A percentile compares a stretch with the other conserved stretches of the same genome.
Evolutionary conservation across 495 filamentous ascomycete species (phyloP).

Genomic region (Neurospora sp.): DNA sequence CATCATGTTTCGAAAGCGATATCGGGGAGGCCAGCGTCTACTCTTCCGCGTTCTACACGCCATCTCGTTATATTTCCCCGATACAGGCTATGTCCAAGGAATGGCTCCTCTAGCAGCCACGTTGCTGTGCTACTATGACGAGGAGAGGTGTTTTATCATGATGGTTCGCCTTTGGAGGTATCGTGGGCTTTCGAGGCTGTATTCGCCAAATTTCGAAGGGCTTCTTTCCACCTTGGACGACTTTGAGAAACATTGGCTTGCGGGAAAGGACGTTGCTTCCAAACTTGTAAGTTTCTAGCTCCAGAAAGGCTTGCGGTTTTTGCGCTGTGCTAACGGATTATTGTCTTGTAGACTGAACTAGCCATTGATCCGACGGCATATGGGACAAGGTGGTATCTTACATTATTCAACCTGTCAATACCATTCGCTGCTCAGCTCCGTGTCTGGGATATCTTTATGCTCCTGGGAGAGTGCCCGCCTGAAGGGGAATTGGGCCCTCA

Average conservation of each 20-base stretch:
- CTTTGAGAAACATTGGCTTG: constrained; percentile 81
- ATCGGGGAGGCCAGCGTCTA: constrained; percentile 82
- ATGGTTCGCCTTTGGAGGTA: constrained; percentile 84
- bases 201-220: constrained; percentile 72
- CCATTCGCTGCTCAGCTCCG: constrained; percentile 95
- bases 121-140: constrained; percentile 91
- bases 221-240: constrained; percentile 82
- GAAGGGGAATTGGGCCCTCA: constrained; percentile 14
- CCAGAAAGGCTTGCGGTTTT: neutral
- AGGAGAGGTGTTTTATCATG: constrained; percentile 92
- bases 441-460: constrained; percentile 98
- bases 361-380: constrained; percentile 82
- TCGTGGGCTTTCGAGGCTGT: constrained; percentile 76
- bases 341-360: constrained; percentile 54
- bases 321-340: constrained; percentile 1
- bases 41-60: constrained; percentile 89
- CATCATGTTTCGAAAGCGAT: constrained; percentile 93
- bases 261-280: constrained; percentile 57
- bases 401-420: constrained; percentile 94
- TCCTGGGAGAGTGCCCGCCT: constrained; percentile 63
- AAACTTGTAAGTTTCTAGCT: constrained; percentile 59
- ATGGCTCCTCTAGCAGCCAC: constrained; percentile 95
- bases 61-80: constrained; percentile 80
- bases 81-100: constrained; percentile 92
- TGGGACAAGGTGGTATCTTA: constrained; percentile 95